Conservation (phyloP, 1,284 basidiomycete genomes). For the Stereum hirsutum region DNA sequence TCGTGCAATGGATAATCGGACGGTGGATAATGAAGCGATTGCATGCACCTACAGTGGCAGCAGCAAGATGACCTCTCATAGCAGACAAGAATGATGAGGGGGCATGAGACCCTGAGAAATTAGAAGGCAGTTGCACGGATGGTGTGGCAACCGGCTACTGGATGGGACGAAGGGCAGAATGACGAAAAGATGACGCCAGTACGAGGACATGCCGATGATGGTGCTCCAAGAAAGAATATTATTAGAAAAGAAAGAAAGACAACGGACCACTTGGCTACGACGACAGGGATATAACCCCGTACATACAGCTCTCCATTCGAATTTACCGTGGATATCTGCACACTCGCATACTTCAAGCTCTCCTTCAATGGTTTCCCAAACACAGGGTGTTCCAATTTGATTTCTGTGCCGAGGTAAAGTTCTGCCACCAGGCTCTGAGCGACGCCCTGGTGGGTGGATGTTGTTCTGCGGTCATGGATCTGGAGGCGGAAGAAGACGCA, state of each 20-base stretch:
- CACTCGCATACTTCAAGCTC: slow-evolving; percentile 80
- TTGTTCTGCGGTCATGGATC: slow-evolving; percentile 4
- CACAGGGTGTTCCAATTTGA: slow-evolving; percentile 38
- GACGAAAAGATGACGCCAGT: too few relatives aligned
- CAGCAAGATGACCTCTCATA: background rate
- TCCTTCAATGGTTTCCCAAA: slow-evolving; percentile 84
- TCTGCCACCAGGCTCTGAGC: slow-evolving; percentile 12
- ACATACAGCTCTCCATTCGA: slow-evolving; percentile 77
- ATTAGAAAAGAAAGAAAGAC: too few relatives aligned
- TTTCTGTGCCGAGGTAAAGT: slow-evolving; percentile 11
- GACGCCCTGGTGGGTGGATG: slow-evolving; percentile 5
- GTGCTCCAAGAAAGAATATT: too few relatives aligned
- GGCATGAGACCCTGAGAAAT: too few relatives aligned
- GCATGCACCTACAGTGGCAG: too few relatives aligned
- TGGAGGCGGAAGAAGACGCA: background rate
- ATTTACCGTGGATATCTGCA: slow-evolving; percentile 92
- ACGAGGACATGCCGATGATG: too few relatives aligned
- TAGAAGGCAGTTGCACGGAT: too few relatives aligned
- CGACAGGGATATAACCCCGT: slow-evolving; percentile 93
- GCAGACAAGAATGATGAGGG: background rate
- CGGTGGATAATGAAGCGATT: too few relatives aligned
- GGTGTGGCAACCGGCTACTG: too few relatives aligned
- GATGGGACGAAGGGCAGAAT: too few relatives aligned
- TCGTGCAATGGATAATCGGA: background rate
- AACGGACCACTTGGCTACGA: slow-evolving; percentile 91